These are phyloP conservation scores for Pulveroboletus sp. DNA, from an alignment of 768 basidiomycete genomes.

Conservation along the genomic window DNA sequence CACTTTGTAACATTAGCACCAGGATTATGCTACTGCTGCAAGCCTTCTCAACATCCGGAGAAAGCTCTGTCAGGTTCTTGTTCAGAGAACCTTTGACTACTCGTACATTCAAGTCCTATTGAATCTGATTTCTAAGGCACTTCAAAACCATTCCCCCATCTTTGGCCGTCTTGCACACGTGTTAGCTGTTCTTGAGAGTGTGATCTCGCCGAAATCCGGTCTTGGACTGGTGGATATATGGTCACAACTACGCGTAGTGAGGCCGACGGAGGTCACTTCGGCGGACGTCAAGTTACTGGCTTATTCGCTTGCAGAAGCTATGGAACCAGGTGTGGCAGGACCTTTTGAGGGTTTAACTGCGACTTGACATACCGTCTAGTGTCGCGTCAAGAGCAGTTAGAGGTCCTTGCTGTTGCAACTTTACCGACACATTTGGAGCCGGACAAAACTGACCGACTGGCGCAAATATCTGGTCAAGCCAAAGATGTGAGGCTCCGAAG, in stretches of 20 bases:
- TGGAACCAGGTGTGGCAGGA: conserved; percentile 11
- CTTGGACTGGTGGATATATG: conserved; percentile 71
- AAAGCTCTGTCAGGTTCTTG: conserved; percentile 43
- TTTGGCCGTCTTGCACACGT: conserved; percentile 34
- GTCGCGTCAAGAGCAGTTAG: conserved; percentile 22
- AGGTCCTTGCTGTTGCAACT: conserved; percentile 22
- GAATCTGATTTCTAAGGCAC: conserved; percentile 44
- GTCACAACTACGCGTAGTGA: conserved; percentile 40
- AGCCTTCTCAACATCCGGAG: conserved; percentile 37
- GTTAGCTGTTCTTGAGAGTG: conserved; percentile 40
- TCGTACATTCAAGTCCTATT: conserved; percentile 61
- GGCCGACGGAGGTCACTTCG: conserved; percentile 14
- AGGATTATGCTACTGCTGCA: conserved; percentile 32
- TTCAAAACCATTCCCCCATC: conserved; percentile 33
- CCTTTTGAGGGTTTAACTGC: not conserved
- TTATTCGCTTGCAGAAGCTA: not conserved
- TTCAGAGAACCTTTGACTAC: conserved; percentile 50
- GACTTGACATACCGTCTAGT: conserved; percentile 9
- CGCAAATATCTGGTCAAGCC: conserved; percentile 18
- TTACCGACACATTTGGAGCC: conserved; percentile 15
- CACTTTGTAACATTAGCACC: conserved; percentile 15
- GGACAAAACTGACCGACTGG: conserved; percentile 5
- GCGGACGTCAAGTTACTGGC: conserved; percentile 19
- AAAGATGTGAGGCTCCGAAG: conserved; percentile 22
- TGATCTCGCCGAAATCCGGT: conserved; percentile 63